Evolutionary conservation across 306 rosid species (phyloP).

Genomic region (Clitoria ternatea): DNA sequence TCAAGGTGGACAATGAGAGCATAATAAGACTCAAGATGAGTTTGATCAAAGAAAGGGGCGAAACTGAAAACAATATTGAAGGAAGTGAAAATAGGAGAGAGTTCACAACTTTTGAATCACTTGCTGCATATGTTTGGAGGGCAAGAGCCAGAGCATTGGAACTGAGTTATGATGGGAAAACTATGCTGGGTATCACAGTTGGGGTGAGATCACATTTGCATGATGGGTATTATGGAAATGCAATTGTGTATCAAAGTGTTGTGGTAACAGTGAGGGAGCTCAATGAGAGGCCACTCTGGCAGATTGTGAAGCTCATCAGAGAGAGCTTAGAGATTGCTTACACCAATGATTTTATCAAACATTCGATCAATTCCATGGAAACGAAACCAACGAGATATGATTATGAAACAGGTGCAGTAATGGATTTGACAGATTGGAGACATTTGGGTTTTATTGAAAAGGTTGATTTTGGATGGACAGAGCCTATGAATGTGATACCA

Average conservation of each 20-base stretch:
- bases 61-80: no score
- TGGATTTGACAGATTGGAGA: conserved; percentile 32
- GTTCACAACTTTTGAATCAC: background rate
- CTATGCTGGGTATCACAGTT: background rate
- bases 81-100: background rate
- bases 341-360: background rate
- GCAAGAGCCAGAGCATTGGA: background rate
- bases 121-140: background rate
- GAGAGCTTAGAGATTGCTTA: conserved; percentile 7
- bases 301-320: conserved; percentile 30
- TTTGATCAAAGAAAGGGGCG: background rate
- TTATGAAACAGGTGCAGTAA: conserved; percentile 16
- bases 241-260: background rate
- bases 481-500: conserved; percentile 13
- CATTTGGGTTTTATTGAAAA: conserved; percentile 30
- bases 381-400: background rate
- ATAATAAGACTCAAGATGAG: background rate
- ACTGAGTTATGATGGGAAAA: background rate
- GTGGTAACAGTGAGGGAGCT: conserved; percentile 33
- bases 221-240: conserved; percentile 43
- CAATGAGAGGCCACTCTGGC: conserved; percentile 16
- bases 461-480: conserved; percentile 29
- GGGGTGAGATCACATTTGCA: conserved; percentile 30
- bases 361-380: background rate
- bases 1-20: conserved; percentile 1